Base-by-base conservation (phyloP, 768 basidiomycete species). In the Dentipellis sp. region DNA sequence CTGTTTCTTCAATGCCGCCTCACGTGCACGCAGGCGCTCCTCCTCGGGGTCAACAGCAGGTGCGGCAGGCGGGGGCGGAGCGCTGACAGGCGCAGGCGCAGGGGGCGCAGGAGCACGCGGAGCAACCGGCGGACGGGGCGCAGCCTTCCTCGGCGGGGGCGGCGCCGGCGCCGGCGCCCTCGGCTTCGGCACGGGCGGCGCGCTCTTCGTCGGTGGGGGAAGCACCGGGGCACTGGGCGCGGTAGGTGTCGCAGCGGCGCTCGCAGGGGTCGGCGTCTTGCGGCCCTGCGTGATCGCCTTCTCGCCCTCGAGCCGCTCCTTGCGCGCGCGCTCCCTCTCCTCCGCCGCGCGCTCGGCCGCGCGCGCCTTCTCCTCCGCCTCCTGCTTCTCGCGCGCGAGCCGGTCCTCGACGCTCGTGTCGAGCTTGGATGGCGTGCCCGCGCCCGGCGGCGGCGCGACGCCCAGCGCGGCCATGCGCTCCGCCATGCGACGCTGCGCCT, bases 381-480 rank as follows among this genome's bases (percentile, higher is more conserved):
- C 95, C 66, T 80, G 84, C 75, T 87, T 89, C 65, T 98, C 95
- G 62, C 83, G 77, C 38, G 81, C 84, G 5, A 98, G 77, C 10
- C 94, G 75, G 61, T 94, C 89, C 66, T 92, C 88, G 2, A 97
- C 91, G 53, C 76, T 79, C 7, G 80, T 84, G 67, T 97, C 94
- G 10, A 94, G 74, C 11, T 75, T 69, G 7, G 81, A 67, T 12
- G 78, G 62, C 0, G 75, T 70, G 7, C 75, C 63, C 0, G 72
- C 42, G 10, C 75, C 34, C 19, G 59, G 50, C 21, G 48, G 67
- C 1, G 79, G 68, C 12, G 77, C 76, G 16, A 97, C 79, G 5
- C 95, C 95, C 10, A 97, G 78, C 0, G 86, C 87, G 39, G 83
- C 81, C 77, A 87, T 92, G 35, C 95, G 86, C 16, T 84, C 91